Conservation (phyloP, 2,329 filamentous ascomycete genomes). For the Fusarium foetens region DNA sequence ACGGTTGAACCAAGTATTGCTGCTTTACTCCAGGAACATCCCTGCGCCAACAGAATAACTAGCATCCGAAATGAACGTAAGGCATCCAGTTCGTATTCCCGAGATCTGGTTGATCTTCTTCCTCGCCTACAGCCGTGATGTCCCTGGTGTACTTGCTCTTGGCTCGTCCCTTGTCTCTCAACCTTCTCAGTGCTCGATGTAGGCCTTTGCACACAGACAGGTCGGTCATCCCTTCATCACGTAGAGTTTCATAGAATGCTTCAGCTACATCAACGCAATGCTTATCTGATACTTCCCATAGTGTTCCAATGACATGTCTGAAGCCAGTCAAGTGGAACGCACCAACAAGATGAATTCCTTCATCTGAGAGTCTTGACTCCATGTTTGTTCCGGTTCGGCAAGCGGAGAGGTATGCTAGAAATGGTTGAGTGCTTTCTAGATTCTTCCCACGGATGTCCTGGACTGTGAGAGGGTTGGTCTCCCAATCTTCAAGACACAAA, state of each 20-base stretch:
- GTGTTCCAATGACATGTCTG: not conserved
- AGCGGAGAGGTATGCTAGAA: not conserved
- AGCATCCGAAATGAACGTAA: not conserved
- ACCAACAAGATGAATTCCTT: not conserved
- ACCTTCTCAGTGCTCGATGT: not conserved
- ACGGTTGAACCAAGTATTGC: accelerated
- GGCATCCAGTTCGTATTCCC: not conserved
- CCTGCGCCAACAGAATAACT: accelerated
- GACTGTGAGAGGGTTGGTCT: not conserved
- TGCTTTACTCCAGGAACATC: accelerated
- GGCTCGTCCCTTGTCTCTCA: not conserved
- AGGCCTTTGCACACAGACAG: not conserved
- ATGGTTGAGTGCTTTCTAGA: too few species aligned
- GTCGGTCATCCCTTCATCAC: not conserved
- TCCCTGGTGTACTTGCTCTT: not conserved
- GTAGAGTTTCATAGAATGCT: not conserved
- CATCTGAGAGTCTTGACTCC: not conserved
- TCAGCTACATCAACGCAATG: not conserved
- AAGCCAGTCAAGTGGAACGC: not conserved
- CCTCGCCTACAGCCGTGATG: not conserved
- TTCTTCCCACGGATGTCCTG: not conserved
- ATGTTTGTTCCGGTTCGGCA: not conserved
- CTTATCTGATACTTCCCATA: not conserved
- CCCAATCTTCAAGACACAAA: not conserved
- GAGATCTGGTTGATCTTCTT: not conserved